Evolutionary conservation across 208 protist genomes (phyloP), one percentile per base, ranked within the genome.

Genomic region (Novymonas esmeraldas): DNA sequence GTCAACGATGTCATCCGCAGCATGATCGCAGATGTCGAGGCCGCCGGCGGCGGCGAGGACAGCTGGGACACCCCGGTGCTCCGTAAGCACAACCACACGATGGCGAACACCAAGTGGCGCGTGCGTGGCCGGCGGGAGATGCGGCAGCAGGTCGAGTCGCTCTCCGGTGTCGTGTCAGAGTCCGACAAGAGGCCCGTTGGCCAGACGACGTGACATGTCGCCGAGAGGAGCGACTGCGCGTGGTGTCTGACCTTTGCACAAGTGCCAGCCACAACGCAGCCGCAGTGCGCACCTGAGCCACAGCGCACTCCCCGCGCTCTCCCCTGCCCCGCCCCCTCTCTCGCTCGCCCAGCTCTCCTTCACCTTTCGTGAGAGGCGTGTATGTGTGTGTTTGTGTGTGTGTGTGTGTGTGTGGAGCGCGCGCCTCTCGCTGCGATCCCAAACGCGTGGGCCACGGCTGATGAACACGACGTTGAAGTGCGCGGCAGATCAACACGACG

Each of bases 51-150:
- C 28, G 68, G 73, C 9, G 74, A 79, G 51, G 72, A 81, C 52
- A 73, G 68, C 65, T 87, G 81, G 77, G 78, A 51, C 56, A 56
- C 75, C 33, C 70, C 73, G 28, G 46, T 67, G 26, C 31, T 58
- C 26, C 76, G 59, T 9, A 16, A 64, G 46, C 57, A 63, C 6
- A 41, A 58, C 44, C 78, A 74, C 61, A 56, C 59, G 28, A 20
- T 48, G 14, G 46, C 61, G 16, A 64, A 68, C 61, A 71, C 39
- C 14, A 70, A 61, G 63, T 81, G 79, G 75, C 79, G 74, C 1
- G 74, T 85, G 46, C 73, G 79, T 6, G 79, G 79, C 1, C 48
- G 51, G 46, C 62, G 64, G 11, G 60, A 71, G 33, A 80, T 69
- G 59, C 60, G 73, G 55, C 65, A 78, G 73, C 60, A 49, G 22